phyloP scores from a whole-genome alignment of 2,329 filamentous ascomycete genomes.

The Fusarium sacchari region DNA sequence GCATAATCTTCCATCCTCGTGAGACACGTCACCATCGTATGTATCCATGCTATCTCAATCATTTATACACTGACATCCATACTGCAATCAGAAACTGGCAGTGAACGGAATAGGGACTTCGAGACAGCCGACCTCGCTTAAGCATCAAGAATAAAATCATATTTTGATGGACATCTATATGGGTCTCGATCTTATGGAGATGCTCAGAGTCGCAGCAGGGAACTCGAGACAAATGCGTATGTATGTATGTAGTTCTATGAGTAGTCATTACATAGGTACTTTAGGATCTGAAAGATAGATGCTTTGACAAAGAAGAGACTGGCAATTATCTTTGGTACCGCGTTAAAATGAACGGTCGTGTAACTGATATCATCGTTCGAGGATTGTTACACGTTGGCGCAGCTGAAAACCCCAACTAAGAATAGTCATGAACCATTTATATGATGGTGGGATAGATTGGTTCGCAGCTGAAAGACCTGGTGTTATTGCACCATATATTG shows the following conservation, averaged over 20 bases:
- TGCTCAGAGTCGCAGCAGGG: background rate
- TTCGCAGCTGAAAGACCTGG: background rate
- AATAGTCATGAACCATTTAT: background rate
- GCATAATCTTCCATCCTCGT: background rate
- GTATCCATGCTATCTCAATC: background rate
- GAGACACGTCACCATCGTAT: background rate
- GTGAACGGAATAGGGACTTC: conserved; percentile 8
- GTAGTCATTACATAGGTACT: background rate
- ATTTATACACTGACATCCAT: background rate
- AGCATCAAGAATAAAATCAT: conserved; percentile 3
- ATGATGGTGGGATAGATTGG: background rate
- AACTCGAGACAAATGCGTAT: background rate
- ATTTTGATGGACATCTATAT: conserved; percentile 10
- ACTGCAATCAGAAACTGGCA: conserved; percentile 10
- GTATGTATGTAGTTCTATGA: background rate
- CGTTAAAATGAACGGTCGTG: background rate
- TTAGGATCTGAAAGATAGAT: background rate
- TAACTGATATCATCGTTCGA: background rate
- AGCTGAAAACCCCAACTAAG: background rate
- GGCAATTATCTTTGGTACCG: background rate
- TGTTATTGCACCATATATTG: too few relatives aligned
- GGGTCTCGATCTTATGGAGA: background rate
- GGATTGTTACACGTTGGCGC: background rate
- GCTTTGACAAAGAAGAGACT: background rate
- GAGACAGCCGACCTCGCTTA: conserved; percentile 32